A percentile compares a stretch with the other conserved stretches of the same genome.
Conservation (phyloP, 2,329 filamentous ascomycete species). For the Blastomyces emzantsi region DNA sequence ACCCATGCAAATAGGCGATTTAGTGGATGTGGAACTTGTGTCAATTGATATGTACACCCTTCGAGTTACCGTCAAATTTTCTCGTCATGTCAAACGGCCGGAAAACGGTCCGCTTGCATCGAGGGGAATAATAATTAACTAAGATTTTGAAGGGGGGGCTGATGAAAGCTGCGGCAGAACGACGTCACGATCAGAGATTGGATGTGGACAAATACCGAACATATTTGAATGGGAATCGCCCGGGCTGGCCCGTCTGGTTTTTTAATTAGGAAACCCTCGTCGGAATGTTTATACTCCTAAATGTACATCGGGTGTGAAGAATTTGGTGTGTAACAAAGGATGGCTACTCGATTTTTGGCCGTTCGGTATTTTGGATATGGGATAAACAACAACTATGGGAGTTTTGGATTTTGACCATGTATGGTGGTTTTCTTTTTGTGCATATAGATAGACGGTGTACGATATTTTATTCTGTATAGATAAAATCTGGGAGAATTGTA, state of each 20-base stretch:
- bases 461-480: conserved; percentile 1
- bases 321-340: not conserved
- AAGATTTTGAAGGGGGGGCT: not conserved
- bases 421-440: not conserved
- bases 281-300: not conserved
- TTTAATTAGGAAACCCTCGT: not conserved
- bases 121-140: not conserved
- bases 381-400: not conserved
- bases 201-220: not conserved
- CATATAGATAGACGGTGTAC: not conserved
- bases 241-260: not conserved
- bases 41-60: conserved; percentile 17
- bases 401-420: too few relatives aligned
- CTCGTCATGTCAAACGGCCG: conserved; percentile 14
- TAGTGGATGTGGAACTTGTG: conserved; percentile 17
- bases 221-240: not conserved
- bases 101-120: conserved; percentile 8
- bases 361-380: not conserved
- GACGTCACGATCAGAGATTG: not conserved
- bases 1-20: conserved; percentile 15
- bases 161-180: not conserved
- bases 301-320: not conserved
- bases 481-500: not conserved
- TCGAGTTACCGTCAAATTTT: conserved; percentile 13
- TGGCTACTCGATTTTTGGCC: not conserved